A percentile compares a stretch with the other conserved stretches of the same genome.
phyloP scores from a whole-genome alignment of 345 rosid species.

The Brassica nigra region DNA sequence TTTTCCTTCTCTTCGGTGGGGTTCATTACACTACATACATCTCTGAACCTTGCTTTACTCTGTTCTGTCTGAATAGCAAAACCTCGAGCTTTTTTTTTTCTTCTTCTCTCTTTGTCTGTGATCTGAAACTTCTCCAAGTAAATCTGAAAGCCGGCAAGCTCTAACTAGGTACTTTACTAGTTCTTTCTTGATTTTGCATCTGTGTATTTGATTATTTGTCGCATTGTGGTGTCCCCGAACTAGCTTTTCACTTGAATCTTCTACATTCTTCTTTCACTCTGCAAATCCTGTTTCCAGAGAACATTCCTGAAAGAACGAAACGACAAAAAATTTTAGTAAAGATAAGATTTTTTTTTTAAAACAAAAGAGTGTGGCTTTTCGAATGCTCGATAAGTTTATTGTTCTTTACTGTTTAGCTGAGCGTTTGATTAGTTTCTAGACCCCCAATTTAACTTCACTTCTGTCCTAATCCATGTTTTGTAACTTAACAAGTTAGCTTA shows the following conservation, averaged over 20 bases:
- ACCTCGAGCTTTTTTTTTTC: slow-evolving; percentile 4
- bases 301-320: slow-evolving; percentile 21
- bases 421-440: slow-evolving; percentile 7
- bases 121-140: slow-evolving; percentile 25
- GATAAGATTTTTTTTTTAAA: not conserved
- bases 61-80: slow-evolving; percentile 25
- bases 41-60: slow-evolving; percentile 19
- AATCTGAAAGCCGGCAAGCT: slow-evolving; percentile 39
- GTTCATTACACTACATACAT: slow-evolving; percentile 28
- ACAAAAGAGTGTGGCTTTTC: slow-evolving; percentile 37
- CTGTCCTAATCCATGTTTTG: slow-evolving; percentile 5
- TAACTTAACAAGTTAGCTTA: slow-evolving; percentile 9
- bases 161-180: slow-evolving; percentile 45
- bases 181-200: slow-evolving; percentile 34
- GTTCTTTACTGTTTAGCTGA: slow-evolving; percentile 22
- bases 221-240: slow-evolving; percentile 6
- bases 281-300: slow-evolving; percentile 17
- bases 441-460: not conserved
- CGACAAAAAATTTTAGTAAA: slow-evolving; percentile 19
- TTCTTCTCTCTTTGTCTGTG: slow-evolving; percentile 6
- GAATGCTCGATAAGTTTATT: slow-evolving; percentile 34
- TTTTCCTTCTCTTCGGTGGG: slow-evolving; percentile 18
- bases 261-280: slow-evolving; percentile 36
- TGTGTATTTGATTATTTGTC: slow-evolving; percentile 32
- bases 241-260: slow-evolving; percentile 29